A percentile compares a stretch with the other conserved stretches of the same genome.
These are phyloP conservation scores for Tetracladium marchalianum DNA, from an alignment of 495 filamentous ascomycete genomes.

Conservation along the genomic window DNA sequence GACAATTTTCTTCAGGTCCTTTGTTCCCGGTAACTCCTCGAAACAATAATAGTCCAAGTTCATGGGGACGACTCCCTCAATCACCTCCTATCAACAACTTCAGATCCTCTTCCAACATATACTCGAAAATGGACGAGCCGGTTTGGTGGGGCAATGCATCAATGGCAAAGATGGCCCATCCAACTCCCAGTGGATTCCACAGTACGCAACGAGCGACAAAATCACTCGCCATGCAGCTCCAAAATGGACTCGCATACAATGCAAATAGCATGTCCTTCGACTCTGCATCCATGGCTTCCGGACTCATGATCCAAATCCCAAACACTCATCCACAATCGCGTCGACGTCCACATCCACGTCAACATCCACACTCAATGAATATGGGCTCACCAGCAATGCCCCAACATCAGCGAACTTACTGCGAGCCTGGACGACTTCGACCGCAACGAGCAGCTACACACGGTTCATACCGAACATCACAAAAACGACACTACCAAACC, in stretches of 20 bases:
- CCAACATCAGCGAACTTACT: constrained; percentile 6
- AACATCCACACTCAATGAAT: constrained; percentile 5
- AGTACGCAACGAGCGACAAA: constrained; percentile 14
- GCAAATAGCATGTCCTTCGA: constrained; percentile 1
- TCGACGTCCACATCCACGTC: background rate
- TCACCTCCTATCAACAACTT: constrained; percentile 1
- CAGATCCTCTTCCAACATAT: background rate
- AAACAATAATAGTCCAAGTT: constrained; percentile 1
- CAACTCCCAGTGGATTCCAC: constrained; percentile 10
- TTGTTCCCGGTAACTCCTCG: constrained; percentile 11
- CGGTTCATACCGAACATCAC: background rate
- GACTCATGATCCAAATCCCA: constrained; percentile 21
- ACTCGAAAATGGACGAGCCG: constrained; percentile 4
- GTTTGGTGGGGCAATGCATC: constrained; percentile 17
- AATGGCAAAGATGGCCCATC: constrained; percentile 14
- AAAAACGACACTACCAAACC: background rate
- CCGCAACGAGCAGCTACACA: background rate
- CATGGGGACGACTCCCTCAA: constrained; percentile 8
- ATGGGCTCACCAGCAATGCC: background rate
- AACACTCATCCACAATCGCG: background rate
- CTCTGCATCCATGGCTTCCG: constrained; percentile 5
- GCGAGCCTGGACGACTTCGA: background rate
- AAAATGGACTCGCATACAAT: constrained; percentile 12
- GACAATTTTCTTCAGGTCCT: background rate
- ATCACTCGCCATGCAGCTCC: constrained; percentile 14